Base-by-base conservation (phyloP, 73 alveolate species). In the Tetrahymena elliotti region DNA sequence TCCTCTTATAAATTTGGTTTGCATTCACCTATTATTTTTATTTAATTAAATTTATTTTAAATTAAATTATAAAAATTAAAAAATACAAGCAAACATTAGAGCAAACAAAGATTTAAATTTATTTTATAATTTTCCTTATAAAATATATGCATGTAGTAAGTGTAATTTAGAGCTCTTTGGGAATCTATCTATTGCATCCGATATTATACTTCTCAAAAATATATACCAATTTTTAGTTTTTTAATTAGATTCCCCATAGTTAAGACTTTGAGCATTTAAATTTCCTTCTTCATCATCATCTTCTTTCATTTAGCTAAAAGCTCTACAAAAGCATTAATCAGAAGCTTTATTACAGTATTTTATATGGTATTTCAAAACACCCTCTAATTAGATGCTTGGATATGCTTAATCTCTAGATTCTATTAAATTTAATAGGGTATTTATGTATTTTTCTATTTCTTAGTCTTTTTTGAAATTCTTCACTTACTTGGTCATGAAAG, bases 241-340 rank as follows among this genome's bases (percentile, higher is more conserved):
- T 95, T 92, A 22, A 38, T 52, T 37, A 95, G 93, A 31, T 35
- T 93, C 39, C 11, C 83, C 40, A 83, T 88, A 53, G 36, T 31
- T 38, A 84, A 20, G 88, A 52, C 33, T 92, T 84, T 35, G 31
- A 35, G 35, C 38, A 47, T 84, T 95, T n/a, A 34, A 84, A 40
- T 92, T 37, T 93, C 96, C 53, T 27, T 95, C 68, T 38, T 92
- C 96, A 24, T 95, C 95, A 33, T 95, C 96, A 38, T 95, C 82
- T 20, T 83, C 95, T 9, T 31, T 38, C 37, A 54, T 93, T 38
- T n/a, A 35, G 41, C 93, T 52, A 41, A 95, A 92, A 27, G 83
- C 27, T 33, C 47, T 88, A 37, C 97, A 95, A 24, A 38, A 54
- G 35, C 97, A 95, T 18, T 95, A 53, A 3, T 95, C 95, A n/a